These are phyloP conservation scores for Canavalia ensiformis DNA, from an alignment of 306 rosid species.

Conservation along the genomic window DNA sequence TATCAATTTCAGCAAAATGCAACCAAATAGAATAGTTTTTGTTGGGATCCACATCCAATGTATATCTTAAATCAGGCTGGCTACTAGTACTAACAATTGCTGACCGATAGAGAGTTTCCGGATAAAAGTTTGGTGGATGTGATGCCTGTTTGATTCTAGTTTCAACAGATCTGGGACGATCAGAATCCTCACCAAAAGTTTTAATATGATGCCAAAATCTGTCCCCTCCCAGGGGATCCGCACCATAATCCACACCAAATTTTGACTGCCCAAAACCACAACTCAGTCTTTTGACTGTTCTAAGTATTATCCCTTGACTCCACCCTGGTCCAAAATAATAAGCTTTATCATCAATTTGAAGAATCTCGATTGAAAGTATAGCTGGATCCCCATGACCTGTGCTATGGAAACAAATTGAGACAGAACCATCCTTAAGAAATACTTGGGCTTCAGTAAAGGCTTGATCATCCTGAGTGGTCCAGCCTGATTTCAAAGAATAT, in stretches of 20 bases:
- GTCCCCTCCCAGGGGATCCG: slow-evolving; percentile 84
- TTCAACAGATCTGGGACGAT: slow-evolving; percentile 71
- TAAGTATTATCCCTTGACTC: slow-evolving; percentile 70
- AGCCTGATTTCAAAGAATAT: slow-evolving; percentile 83
- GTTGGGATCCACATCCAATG: slow-evolving; percentile 86
- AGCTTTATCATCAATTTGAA: slow-evolving; percentile 78
- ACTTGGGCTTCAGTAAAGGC: slow-evolving; percentile 78
- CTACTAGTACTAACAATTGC: slow-evolving; percentile 72
- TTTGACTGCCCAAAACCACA: slow-evolving; percentile 84
- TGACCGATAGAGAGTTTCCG: slow-evolving; percentile 81
- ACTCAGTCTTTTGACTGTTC: slow-evolving; percentile 81
- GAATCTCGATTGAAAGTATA: slow-evolving; percentile 91
- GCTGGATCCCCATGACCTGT: slow-evolving; percentile 99
- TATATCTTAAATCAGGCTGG: slow-evolving; percentile 76
- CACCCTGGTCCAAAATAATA: slow-evolving; percentile 68
- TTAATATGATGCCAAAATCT: slow-evolving; percentile 73
- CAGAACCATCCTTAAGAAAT: slow-evolving; percentile 72
- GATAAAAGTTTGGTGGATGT: slow-evolving; percentile 81
- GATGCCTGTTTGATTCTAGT: slow-evolving; percentile 74
- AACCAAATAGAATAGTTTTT: slow-evolving; percentile 94
- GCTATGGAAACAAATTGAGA: slow-evolving; percentile 90
- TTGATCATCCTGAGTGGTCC: slow-evolving; percentile 84
- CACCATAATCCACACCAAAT: slow-evolving; percentile 76
- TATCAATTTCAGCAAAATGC: slow-evolving; percentile 91
- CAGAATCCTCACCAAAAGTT: slow-evolving; percentile 73